Conservation (phyloP, 2,329 filamentous ascomycete species). For the Hyphodiscus sp. region DNA sequence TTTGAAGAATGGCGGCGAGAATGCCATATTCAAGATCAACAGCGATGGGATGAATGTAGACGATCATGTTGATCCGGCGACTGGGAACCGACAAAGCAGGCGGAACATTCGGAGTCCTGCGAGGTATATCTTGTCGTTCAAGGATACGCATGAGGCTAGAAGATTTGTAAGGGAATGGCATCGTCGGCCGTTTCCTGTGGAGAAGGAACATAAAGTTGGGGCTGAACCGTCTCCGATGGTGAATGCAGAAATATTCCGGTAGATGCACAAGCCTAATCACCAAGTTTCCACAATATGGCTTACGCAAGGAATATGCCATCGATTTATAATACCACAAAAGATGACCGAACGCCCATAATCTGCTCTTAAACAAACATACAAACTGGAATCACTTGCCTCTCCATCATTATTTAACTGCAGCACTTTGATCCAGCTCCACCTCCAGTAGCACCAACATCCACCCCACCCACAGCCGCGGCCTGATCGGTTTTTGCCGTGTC, state of each 20-base stretch:
- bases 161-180: constrained; percentile 48
- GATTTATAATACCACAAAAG: constrained; percentile 27
- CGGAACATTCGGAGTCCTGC: constrained; percentile 6
- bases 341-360: constrained; percentile 29
- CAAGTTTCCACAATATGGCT: constrained; percentile 5
- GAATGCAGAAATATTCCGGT: constrained; percentile 44
- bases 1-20: constrained; percentile 7
- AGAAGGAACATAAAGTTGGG: constrained; percentile 25
- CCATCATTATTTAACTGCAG: constrained; percentile 39
- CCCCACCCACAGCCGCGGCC: constrained; percentile 52
- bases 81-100: background rate
- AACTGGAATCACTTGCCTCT: constrained; percentile 6
- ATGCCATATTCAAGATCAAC: constrained; percentile 11
- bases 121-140: constrained; percentile 28
- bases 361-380: constrained; percentile 25
- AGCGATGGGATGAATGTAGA: background rate
- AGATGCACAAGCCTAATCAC: constrained; percentile 7
- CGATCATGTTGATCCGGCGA: background rate
- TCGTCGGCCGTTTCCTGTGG: constrained; percentile 36
- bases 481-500: constrained; percentile 79
- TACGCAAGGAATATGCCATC: constrained; percentile 20
- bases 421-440: constrained; percentile 62
- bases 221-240: constrained; percentile 35
- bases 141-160: constrained; percentile 28
- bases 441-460: constrained; percentile 57